Conservation (phyloP, 352 stramenopile genomes). For the Phytopythium chamaehyphon region DNA sequence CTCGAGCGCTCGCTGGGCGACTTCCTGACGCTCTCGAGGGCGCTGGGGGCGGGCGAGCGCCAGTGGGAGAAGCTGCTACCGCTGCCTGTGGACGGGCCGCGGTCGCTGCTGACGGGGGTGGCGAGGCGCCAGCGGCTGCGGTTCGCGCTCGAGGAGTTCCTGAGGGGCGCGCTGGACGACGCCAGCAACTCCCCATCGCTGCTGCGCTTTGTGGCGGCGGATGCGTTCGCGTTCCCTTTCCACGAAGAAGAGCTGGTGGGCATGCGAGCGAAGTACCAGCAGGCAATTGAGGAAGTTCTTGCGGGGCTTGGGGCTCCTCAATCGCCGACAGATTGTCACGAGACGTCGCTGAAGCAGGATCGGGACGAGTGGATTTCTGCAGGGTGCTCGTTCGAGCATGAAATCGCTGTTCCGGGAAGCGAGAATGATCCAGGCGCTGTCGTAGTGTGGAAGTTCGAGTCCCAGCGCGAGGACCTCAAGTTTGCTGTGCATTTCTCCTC, state of each 20-base stretch:
- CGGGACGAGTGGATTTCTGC: conserved; percentile 17
- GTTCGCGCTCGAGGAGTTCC: conserved; percentile 21
- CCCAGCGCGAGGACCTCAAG: conserved; percentile 20
- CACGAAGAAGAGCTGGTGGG: background rate
- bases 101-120: background rate
- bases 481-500: conserved; percentile 20
- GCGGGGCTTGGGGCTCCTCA: too few species aligned
- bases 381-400: conserved; percentile 22
- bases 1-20: conserved; percentile 21
- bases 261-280: conserved; percentile 13
- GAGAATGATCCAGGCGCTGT: conserved; percentile 11
- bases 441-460: conserved; percentile 41
- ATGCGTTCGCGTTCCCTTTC: conserved; percentile 9
- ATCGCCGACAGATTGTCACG: too few species aligned
- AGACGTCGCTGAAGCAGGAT: background rate
- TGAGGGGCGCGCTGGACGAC: conserved; percentile 14
- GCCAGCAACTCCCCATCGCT: conserved; percentile 10
- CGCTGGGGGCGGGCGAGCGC: conserved; percentile 8
- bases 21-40: conserved; percentile 23
- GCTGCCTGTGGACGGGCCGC: background rate
- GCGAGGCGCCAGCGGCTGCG: conserved; percentile 16
- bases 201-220: conserved; percentile 22
- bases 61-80: conserved; percentile 8
- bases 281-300: conserved; percentile 16
- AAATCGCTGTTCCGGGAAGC: conserved; percentile 7